A percentile compares a stretch with the other conserved stretches of the same genome.
Evolutionary conservation across 2,329 filamentous ascomycete genomes (phyloP).

Genomic region (Hymenoscyphus infarciens): DNA sequence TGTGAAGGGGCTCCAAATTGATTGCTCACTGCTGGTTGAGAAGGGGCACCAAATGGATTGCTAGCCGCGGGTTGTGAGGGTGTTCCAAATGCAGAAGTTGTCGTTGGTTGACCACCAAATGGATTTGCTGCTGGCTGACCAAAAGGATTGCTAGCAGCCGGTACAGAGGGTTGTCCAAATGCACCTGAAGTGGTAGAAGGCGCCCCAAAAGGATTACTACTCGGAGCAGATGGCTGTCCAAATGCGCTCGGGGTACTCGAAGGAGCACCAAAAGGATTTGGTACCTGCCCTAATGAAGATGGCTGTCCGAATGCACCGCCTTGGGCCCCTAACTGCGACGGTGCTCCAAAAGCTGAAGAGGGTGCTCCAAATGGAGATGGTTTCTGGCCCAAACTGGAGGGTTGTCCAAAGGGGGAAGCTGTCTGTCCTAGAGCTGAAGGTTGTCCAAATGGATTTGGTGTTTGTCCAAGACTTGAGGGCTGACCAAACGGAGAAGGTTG

Average conservation of each 20-base stretch:
- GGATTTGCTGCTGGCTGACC: slow-evolving; percentile 1
- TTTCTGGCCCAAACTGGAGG: slow-evolving; percentile 36
- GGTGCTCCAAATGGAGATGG: slow-evolving; percentile 26
- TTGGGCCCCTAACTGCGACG: slow-evolving; percentile 34
- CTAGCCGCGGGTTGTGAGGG: slow-evolving; percentile 17
- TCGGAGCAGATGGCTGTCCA: slow-evolving; percentile 15
- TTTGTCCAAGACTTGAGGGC: slow-evolving; percentile 34
- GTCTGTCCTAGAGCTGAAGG: slow-evolving; percentile 16
- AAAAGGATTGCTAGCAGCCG: slow-evolving; percentile 1
- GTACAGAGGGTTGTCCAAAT: slow-evolving; percentile 28
- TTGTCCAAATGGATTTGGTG: slow-evolving; percentile 4
- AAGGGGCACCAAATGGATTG: slow-evolving; percentile 36
- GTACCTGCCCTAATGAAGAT: slow-evolving; percentile 37
- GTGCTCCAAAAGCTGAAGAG: slow-evolving; percentile 36
- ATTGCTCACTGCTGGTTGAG: slow-evolving; percentile 1
- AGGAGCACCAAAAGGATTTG: slow-evolving; percentile 26
- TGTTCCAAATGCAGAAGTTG: slow-evolving; percentile 9
- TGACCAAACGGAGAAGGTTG: slow-evolving; percentile 37
- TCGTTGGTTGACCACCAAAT: neutral
- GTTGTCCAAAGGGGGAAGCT: slow-evolving; percentile 37
- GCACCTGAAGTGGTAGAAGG: slow-evolving; percentile 36
- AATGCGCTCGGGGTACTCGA: slow-evolving; percentile 10
- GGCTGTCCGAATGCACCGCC: slow-evolving; percentile 36
- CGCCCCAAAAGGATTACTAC: slow-evolving; percentile 39
- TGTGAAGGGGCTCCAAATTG: slow-evolving; percentile 24